Percentiles rank a stretch among this genome's conserved stretches.
Conservation (phyloP, 2,329 filamentous ascomycete species). For the Talaromyces islandicus region DNA sequence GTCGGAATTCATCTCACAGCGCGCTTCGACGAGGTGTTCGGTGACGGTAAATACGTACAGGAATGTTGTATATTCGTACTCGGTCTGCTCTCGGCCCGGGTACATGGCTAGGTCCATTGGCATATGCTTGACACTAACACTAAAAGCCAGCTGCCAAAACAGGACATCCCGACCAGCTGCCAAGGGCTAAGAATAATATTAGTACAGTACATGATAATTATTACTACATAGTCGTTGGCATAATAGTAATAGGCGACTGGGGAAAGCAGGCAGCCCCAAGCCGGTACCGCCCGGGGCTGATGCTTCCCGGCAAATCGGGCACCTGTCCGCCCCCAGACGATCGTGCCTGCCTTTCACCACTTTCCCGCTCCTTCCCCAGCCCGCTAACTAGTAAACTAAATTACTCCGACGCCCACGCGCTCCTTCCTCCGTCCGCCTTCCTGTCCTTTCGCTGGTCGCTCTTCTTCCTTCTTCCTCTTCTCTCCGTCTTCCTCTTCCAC, state of each 20-base stretch:
- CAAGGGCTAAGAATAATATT: too few species aligned
- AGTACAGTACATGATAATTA: too few species aligned
- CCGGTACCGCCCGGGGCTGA: not conserved
- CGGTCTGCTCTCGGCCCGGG: not conserved
- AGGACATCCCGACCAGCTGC: not conserved
- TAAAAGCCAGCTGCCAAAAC: not conserved
- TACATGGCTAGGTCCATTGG: not conserved
- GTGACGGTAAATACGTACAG: not conserved
- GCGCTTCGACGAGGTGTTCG: too few species aligned
- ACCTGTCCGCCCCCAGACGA: not conserved
- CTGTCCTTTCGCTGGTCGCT: not conserved
- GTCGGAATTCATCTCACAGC: too few species aligned
- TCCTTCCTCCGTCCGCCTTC: not conserved
- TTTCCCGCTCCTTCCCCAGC: not conserved
- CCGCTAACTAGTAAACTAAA: too few species aligned
- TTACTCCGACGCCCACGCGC: not conserved
- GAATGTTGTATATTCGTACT: too few species aligned
- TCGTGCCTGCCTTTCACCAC: not conserved
- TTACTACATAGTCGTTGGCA: too few species aligned
- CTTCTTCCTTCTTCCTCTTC: too few species aligned
- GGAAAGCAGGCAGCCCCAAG: not conserved
- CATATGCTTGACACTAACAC: not conserved
- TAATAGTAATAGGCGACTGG: too few species aligned
- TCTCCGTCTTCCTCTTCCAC: not conserved
- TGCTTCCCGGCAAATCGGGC: not conserved